Evolutionary conservation across 441 rosid species (phyloP).

Genomic region (Melastoma candidum): DNA sequence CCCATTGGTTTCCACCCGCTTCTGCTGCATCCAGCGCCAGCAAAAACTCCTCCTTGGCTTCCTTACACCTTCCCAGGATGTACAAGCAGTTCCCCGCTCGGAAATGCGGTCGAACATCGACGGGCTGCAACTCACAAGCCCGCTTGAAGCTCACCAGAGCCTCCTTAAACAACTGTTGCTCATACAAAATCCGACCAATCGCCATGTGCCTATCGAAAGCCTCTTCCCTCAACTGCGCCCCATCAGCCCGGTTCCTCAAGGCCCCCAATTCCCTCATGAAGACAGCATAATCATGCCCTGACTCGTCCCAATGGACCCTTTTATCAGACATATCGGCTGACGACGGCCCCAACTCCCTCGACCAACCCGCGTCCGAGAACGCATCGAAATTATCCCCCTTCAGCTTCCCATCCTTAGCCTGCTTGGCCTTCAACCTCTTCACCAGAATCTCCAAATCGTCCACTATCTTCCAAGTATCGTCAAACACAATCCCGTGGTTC

Average conservation of each 20-base stretch:
- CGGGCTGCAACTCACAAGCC: constrained; percentile 89
- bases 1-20: constrained; percentile 86
- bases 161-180: constrained; percentile 74
- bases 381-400: constrained; percentile 72
- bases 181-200: constrained; percentile 71
- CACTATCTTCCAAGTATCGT: constrained; percentile 93
- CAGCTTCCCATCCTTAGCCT: constrained; percentile 64
- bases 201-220: constrained; percentile 98
- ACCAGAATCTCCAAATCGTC: constrained; percentile 90
- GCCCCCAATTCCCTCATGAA: constrained; percentile 76
- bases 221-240: constrained; percentile 85
- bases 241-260: constrained; percentile 78
- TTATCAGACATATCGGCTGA: constrained; percentile 52
- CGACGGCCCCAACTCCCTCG: constrained; percentile 77
- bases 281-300: constrained; percentile 55
- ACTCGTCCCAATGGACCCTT: constrained; percentile 76
- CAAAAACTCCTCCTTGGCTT: constrained; percentile 77
- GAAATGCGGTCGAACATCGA: constrained; percentile 88
- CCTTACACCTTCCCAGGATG: constrained; percentile 61
- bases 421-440: constrained; percentile 77
- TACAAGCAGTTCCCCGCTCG: constrained; percentile 82
- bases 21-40: constrained; percentile 82
- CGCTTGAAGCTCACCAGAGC: constrained; percentile 82
- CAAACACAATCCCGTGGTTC: constrained; percentile 82
- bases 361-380: constrained; percentile 92